Conservation (phyloP, 306 rosid genomes). For the Luffa aegyptiaca region DNA sequence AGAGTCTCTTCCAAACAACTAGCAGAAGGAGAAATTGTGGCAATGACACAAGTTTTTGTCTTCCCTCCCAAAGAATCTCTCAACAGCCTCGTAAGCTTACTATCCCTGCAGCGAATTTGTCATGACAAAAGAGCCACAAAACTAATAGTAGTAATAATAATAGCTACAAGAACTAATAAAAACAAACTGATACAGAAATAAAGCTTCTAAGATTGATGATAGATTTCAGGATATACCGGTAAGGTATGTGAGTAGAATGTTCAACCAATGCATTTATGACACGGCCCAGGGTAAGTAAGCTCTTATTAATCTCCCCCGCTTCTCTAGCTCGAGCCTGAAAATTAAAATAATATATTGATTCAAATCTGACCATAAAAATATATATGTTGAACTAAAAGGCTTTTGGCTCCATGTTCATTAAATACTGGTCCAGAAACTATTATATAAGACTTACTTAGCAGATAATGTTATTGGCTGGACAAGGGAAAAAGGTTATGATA, state of each 20-base stretch:
- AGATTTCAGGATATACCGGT: conserved; percentile 39
- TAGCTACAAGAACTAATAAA: not conserved
- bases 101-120: conserved; percentile 46
- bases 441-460: not conserved
- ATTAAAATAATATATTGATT: conserved; percentile 2
- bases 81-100: conserved; percentile 86
- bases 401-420: not conserved
- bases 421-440: not conserved
- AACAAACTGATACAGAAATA: not conserved
- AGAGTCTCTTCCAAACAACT: conserved; percentile 83
- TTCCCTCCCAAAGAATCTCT: conserved; percentile 96
- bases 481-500: not conserved
- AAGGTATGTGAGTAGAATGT: conserved; percentile 86
- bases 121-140: not conserved
- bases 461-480: not conserved
- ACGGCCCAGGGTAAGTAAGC: conserved; percentile 95
- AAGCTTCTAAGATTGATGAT: not conserved
- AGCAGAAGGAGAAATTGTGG: conserved; percentile 81
- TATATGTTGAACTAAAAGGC: not conserved
- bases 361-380: not conserved
- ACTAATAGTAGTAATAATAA: not conserved
- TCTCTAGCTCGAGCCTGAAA: conserved; percentile 94
- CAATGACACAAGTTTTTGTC: conserved; percentile 94
- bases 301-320: conserved; percentile 99
- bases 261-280: conserved; percentile 94